Evolutionary conservation across 2,329 filamentous ascomycete genomes (phyloP).

Genomic region (Exophiala xenobiotica): DNA sequence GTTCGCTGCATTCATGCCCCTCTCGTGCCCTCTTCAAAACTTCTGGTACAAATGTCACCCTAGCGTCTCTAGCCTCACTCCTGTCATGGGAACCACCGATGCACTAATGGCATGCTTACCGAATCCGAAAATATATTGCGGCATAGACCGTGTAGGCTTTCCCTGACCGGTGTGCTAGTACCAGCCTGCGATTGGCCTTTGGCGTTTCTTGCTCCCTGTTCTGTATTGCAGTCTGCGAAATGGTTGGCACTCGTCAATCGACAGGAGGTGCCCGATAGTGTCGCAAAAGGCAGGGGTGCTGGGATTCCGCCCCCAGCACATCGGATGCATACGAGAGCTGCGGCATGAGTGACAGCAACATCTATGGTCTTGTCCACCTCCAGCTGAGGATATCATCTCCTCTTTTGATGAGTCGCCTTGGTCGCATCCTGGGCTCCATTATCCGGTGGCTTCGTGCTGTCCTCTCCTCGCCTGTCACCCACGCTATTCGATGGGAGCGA

Average conservation of each 20-base stretch:
- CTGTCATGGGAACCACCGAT: too few relatives aligned
- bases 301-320: not conserved
- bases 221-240: conserved; percentile 1
- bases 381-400: conserved; percentile 1
- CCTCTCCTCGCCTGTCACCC: not conserved
- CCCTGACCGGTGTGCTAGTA: too few relatives aligned
- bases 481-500: not conserved
- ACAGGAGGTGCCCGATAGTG: conserved; percentile 2
- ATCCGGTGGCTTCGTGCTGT: conserved; percentile 2
- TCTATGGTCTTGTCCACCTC: not conserved
- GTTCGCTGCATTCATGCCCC: too few relatives aligned
- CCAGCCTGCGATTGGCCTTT: too few relatives aligned
- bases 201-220: not conserved
- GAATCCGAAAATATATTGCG: too few relatives aligned
- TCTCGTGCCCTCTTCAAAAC: too few relatives aligned
- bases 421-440: conserved; percentile 1
- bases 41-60: too few relatives aligned
- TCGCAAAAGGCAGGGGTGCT: conserved; percentile 4
- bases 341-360: not conserved
- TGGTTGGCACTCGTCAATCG: conserved; percentile 7
- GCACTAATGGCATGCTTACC: too few relatives aligned
- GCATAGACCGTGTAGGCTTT: too few relatives aligned
- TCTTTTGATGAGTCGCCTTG: conserved; percentile 4
- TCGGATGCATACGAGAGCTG: not conserved
- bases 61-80: too few relatives aligned